Base-by-base conservation (phyloP, 352 stramenopile species). In the Peronosclerospora sorghi region DNA sequence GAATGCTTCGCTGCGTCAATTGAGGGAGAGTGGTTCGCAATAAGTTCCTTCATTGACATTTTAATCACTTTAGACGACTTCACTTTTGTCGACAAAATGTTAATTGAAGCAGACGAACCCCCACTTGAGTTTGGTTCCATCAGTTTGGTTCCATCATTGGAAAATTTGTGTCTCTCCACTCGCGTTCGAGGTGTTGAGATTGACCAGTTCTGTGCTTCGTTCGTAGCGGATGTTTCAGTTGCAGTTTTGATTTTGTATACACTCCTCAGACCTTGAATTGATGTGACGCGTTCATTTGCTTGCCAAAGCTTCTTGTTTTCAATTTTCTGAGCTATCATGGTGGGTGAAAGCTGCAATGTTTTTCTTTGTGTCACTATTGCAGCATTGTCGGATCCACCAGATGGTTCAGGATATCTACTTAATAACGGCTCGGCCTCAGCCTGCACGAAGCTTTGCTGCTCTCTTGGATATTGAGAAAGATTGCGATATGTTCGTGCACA, bases 31-130 rank as follows among this genome's bases (percentile, higher is more conserved):
- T 69, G 53, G 30, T 57, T 69, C 2, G 34, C 34, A 21, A 75
- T 35, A 17, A 75, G 48, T 21, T 67, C 61, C 32, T 61, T 65
- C 51, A 74, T 59, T 5, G 64, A 64, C 6, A 50, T 69, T 8
- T 54, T 24, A 30, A 41, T 39, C n/a, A 56, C 41, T 41, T 50
- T 57, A 1, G 29, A 40, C 23, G 26, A 24, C 18, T 58, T 62
- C 14, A 51, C 35, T 14, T 51, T 45, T 40, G 39, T 29, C 19
- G 38, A 49, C 28, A 54, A n/a, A 24, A 47, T 50, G 28, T 14
- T 20, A 13, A 19, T 30, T n/a, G 56, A 35, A 20, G 32, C 10
- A 7, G 17, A 20, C 8, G 24, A 6, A 14, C 21, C 28, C 13
- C 28, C 13, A 32, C 12, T 30, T 18, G 35, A 44, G 28, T 35